Conservation (phyloP, 108 stramenopile genomes). For the Cyclotella cryptica region DNA sequence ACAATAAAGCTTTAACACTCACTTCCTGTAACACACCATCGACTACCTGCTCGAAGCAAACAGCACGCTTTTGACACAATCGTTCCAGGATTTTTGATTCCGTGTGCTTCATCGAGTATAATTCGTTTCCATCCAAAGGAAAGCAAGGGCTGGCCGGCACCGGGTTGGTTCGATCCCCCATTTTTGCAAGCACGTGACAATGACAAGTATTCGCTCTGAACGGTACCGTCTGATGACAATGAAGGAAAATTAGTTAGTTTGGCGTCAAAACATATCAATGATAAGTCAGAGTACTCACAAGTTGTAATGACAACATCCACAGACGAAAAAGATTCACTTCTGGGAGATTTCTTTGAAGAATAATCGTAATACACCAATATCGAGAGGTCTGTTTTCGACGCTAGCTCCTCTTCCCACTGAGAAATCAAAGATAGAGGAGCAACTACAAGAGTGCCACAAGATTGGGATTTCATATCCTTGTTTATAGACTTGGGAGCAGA, state of each 20-base stretch:
- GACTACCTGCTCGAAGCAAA: slow-evolving; percentile 59
- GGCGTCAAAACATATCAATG: neutral
- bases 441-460: slow-evolving; percentile 63
- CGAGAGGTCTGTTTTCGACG: slow-evolving; percentile 74
- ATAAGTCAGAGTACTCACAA: slow-evolving; percentile 25
- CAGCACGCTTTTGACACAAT: slow-evolving; percentile 77
- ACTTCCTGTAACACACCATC: slow-evolving; percentile 86
- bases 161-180: slow-evolving; percentile 1
- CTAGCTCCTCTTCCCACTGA: slow-evolving; percentile 89
- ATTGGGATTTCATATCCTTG: neutral
- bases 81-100: slow-evolving; percentile 78
- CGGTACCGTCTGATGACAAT: slow-evolving; percentile 37
- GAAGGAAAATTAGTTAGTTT: neutral
- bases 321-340: slow-evolving; percentile 42
- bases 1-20: neutral
- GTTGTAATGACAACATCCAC: slow-evolving; percentile 88
- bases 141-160: slow-evolving; percentile 43
- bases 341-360: slow-evolving; percentile 21
- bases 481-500: neutral
- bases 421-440: slow-evolving; percentile 77
- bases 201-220: slow-evolving; percentile 52
- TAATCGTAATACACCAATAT: slow-evolving; percentile 69
- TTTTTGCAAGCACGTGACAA: slow-evolving; percentile 20
- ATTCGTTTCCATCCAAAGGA: slow-evolving; percentile 70
- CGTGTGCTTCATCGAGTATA: slow-evolving; percentile 86